Evolutionary conservation across 2,329 filamentous ascomycete genomes (phyloP).

Genomic region (Sporothrix protearum): DNA sequence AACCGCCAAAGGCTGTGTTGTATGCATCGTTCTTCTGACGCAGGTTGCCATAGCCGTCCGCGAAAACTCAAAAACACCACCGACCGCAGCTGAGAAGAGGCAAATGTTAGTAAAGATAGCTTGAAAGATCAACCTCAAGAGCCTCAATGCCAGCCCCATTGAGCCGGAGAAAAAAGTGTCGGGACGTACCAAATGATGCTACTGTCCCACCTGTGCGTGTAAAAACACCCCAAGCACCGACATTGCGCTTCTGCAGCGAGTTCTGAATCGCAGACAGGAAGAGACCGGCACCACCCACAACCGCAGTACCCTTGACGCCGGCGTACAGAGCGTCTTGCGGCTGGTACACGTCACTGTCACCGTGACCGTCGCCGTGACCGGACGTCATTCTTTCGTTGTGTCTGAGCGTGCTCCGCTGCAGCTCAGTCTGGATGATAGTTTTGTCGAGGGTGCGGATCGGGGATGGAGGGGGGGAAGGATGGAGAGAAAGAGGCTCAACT

Average conservation of each 20-base stretch:
- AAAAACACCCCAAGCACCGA: constrained; percentile 76
- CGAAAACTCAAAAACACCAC: constrained; percentile 74
- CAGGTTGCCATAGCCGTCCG: constrained; percentile 73
- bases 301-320: constrained; percentile 51
- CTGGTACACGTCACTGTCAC: constrained; percentile 35
- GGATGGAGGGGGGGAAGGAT: background rate
- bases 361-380: constrained; percentile 21
- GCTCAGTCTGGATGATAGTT: background rate
- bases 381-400: constrained; percentile 34
- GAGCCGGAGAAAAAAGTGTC: background rate
- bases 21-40: constrained; percentile 77
- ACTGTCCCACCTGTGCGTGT: constrained; percentile 72
- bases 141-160: no score
- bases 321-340: constrained; percentile 56
- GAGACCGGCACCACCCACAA: constrained; percentile 58
- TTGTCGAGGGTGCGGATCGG: constrained; percentile 5
- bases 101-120: constrained; percentile 20
- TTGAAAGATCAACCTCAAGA: no score
- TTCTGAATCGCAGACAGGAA: constrained; percentile 65
- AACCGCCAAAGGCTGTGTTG: constrained; percentile 72
- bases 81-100: constrained; percentile 59
- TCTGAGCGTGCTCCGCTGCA: background rate
- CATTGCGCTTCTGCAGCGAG: constrained; percentile 76
- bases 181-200: constrained; percentile 56
- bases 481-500: constrained; percentile 1